Base-by-base conservation (phyloP, 1,139 yeast species). In the Meyerozyma smithsonii region DNA sequence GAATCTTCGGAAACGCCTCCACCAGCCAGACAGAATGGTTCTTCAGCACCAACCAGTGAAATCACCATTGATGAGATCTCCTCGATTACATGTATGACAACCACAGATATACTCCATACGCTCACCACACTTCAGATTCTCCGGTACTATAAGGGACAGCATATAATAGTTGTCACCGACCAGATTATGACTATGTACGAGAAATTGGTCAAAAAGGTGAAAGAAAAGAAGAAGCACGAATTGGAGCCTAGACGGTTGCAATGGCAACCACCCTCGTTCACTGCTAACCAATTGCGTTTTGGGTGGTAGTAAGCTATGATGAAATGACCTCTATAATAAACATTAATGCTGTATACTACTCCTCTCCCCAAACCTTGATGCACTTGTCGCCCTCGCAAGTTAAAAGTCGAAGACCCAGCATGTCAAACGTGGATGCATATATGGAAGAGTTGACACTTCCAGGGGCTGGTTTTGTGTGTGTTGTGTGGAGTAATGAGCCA, bases 211-310 rank as follows among this genome's bases (percentile, higher is more conserved):
- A 76, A 75, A 54, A 70, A 69, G 49, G 66, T 71, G 8, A 64
- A 62, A 46, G 76, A 70, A 24, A 85, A 85, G 64, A 85, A 87
- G 61, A 79, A 84, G 52, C 92, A 87, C 54, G 76, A 80, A 42
- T 74, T 92, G 44, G 90, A 86, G 51, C 83, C 96, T 0, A 62
- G 71, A 4, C 78, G 77, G 51, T 69, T 92, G 43, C 69, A 73
- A 26, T 92, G 99, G 99, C 85, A 85, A 46, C 97, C 98, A 4
- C 99, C 99, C 0, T 83, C 86, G 17, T 92, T 92, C 59, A 90
- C 97, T 1, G 96, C 97, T 16, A 90, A 95, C 41, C 97, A 92
- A 67, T 68, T 92, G 54, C 74, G 97, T 51, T 92, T 92, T 62
- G 97, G 97, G 3, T 90, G 97, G 96, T 90, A 65, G 48, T 36